Conservation (phyloP, 345 rosid species). For the Euphorbia peplus region DNA sequence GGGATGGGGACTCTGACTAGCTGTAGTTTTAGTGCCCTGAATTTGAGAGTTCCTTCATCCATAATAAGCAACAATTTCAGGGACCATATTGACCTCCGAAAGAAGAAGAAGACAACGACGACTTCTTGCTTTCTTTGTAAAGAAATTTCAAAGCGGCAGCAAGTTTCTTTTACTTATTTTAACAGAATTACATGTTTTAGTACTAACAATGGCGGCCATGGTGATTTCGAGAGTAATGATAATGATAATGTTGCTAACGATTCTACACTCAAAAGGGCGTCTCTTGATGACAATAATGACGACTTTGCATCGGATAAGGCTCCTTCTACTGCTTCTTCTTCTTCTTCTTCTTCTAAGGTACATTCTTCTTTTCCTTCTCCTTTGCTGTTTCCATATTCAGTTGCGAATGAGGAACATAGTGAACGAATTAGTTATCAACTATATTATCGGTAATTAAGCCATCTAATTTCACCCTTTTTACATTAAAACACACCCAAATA, state of each 20-base stretch:
- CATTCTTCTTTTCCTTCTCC: background rate
- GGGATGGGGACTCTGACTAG: slow-evolving; percentile 66
- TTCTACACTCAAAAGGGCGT: slow-evolving; percentile 39
- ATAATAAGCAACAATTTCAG: slow-evolving; percentile 3
- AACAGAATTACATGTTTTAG: slow-evolving; percentile 42
- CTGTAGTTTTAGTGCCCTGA: slow-evolving; percentile 43
- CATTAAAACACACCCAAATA: too few relatives aligned
- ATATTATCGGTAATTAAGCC: too few relatives aligned
- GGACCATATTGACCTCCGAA: slow-evolving; percentile 23
- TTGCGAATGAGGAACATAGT: too few relatives aligned
- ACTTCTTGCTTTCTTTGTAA: slow-evolving; percentile 29
- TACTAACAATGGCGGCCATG: slow-evolving; percentile 21
- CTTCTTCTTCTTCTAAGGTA: slow-evolving; percentile 60
- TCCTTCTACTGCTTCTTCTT: slow-evolving; percentile 41
- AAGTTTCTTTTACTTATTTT: slow-evolving; percentile 19
- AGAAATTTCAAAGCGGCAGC: slow-evolving; percentile 19
- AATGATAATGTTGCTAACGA: slow-evolving; percentile 24
- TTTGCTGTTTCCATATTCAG: too few relatives aligned
- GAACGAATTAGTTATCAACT: too few relatives aligned
- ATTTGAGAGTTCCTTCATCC: slow-evolving; percentile 35
- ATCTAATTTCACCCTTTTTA: too few relatives aligned
- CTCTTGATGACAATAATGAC: slow-evolving; percentile 40
- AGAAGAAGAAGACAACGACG: background rate
- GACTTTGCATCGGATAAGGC: slow-evolving; percentile 47
- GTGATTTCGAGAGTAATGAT: slow-evolving; percentile 5